Conservation (phyloP, 2,329 filamentous ascomycete species). For the Botrytis cinerea region DNA sequence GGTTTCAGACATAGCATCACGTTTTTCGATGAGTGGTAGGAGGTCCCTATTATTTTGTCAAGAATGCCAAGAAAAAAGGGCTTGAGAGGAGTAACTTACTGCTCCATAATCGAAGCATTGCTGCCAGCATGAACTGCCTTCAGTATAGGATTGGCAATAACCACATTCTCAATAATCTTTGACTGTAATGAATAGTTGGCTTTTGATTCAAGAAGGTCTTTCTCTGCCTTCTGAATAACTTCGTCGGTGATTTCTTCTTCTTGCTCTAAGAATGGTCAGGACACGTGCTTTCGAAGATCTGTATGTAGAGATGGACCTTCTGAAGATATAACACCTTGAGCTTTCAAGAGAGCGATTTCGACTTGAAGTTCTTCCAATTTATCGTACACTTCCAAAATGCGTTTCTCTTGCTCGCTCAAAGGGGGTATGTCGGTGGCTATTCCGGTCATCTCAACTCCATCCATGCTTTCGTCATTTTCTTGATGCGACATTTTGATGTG, state of each 20-base stretch:
- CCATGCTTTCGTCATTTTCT: constrained; percentile 32
- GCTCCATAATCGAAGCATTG: constrained; percentile 65
- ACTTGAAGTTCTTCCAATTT: constrained; percentile 69
- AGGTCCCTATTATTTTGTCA: constrained; percentile 46
- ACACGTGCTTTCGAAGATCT: constrained; percentile 5
- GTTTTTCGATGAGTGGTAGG: constrained; percentile 63
- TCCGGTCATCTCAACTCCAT: constrained; percentile 34
- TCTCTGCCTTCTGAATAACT: constrained; percentile 59
- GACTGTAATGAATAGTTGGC: constrained; percentile 70
- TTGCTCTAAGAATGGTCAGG: constrained; percentile 33
- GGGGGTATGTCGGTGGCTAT: constrained; percentile 44
- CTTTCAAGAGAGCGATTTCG: constrained; percentile 66
- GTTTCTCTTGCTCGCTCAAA: constrained; percentile 66
- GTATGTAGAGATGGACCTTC: constrained; percentile 30
- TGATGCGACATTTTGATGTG: constrained; percentile 15
- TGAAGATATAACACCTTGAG: constrained; percentile 41
- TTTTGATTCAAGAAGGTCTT: constrained; percentile 65
- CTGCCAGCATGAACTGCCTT: constrained; percentile 73
- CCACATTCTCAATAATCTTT: constrained; percentile 66
- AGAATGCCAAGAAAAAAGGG: constrained; percentile 20
- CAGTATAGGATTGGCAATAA: constrained; percentile 73
- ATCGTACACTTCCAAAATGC: constrained; percentile 70
- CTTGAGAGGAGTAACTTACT: constrained; percentile 49
- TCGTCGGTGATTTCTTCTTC: constrained; percentile 48
- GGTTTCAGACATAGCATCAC: constrained; percentile 66